Conservation (phyloP, 768 basidiomycete species). For the Pulveroboletus sp. region DNA sequence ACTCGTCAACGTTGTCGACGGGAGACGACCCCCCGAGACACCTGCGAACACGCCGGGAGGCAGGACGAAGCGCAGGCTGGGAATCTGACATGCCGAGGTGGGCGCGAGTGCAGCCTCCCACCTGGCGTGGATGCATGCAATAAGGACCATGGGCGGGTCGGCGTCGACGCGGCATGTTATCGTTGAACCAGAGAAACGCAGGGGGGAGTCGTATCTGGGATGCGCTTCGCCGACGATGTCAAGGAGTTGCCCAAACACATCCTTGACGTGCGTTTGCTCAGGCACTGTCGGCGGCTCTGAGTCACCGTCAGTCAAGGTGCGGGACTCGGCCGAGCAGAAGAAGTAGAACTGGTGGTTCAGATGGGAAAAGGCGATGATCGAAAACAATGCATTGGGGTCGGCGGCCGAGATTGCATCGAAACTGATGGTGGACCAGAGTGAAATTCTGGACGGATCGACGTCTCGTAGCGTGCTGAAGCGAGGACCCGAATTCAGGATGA, state of each 20-base stretch:
- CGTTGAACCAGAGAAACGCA: neutral
- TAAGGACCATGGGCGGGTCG: slow-evolving; percentile 12
- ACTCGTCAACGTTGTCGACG: neutral
- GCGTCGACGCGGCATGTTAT: neutral
- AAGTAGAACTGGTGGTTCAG: slow-evolving; percentile 8
- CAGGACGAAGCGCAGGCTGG: slow-evolving; percentile 1
- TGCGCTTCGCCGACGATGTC: neutral
- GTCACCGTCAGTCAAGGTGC: neutral
- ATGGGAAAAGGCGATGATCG: slow-evolving; percentile 16
- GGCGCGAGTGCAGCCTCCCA: slow-evolving; percentile 11
- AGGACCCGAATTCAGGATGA: slow-evolving; percentile 15
- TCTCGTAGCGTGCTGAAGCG: slow-evolving; percentile 10
- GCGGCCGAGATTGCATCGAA: neutral
- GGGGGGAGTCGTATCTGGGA: slow-evolving; percentile 6
- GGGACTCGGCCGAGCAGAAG: slow-evolving; percentile 18
- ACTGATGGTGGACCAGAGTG: slow-evolving; percentile 18
- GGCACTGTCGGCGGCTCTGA: slow-evolving; percentile 1
- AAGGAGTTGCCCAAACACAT: slow-evolving; percentile 10
- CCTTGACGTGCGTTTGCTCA: slow-evolving; percentile 14
- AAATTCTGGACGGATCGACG: slow-evolving; percentile 15
- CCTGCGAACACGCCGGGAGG: neutral
- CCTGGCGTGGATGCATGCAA: slow-evolving; percentile 3
- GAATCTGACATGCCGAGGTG: slow-evolving; percentile 2
- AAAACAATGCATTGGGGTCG: slow-evolving; percentile 12
- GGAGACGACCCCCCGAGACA: too few species aligned